Evolutionary conservation across 2,329 filamentous ascomycete genomes (phyloP).

Genomic region (Nakataea oryzae): DNA sequence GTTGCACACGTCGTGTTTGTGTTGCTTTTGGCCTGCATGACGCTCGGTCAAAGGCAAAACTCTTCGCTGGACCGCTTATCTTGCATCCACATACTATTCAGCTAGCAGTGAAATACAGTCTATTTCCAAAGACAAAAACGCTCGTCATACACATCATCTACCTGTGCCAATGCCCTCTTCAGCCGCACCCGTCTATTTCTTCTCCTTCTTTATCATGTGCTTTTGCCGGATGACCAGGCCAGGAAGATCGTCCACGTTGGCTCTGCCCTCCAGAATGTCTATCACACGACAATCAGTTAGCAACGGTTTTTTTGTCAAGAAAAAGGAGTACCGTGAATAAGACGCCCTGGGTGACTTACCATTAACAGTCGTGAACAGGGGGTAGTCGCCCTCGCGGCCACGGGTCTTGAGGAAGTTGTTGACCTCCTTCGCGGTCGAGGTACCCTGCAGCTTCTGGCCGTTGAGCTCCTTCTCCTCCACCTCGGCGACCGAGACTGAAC

Average conservation of each 20-base stretch:
- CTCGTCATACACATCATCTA: not conserved
- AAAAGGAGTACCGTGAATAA: not conserved
- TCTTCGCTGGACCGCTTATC: no score
- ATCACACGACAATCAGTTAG: not conserved
- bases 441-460: conserved; percentile 94
- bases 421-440: conserved; percentile 82
- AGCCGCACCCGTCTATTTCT: conserved; percentile 3
- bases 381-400: conserved; percentile 73
- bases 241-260: conserved; percentile 73
- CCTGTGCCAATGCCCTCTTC: not conserved
- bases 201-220: conserved; percentile 10
- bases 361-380: conserved; percentile 83
- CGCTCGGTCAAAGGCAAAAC: no score
- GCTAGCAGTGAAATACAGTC: no score
- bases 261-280: conserved; percentile 64
- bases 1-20: no score
- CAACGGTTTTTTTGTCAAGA: not conserved
- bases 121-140: not conserved
- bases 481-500: conserved; percentile 70
- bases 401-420: conserved; percentile 76
- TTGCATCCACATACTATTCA: no score
- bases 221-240: conserved; percentile 37
- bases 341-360: conserved; percentile 19
- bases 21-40: no score
- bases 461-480: conserved; percentile 86